A percentile compares a stretch with the other conserved stretches of the same genome.
Conservation (phyloP, 1,284 basidiomycete species). For the Athelia psychrophila region DNA sequence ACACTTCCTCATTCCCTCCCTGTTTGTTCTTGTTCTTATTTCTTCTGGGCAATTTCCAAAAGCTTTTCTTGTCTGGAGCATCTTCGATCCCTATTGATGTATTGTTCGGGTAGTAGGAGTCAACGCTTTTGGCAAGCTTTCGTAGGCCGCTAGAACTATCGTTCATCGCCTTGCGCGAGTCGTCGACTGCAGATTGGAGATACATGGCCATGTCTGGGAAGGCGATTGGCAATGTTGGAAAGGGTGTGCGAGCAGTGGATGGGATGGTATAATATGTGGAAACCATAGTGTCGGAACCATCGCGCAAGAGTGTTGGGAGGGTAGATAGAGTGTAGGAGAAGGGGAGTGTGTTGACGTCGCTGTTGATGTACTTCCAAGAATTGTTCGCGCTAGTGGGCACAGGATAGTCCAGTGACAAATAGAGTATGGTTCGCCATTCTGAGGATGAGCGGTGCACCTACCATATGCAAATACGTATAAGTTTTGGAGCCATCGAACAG, state of each 20-base stretch:
- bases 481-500: neutral
- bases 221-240: constrained; percentile 66
- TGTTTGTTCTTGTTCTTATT: constrained; percentile 55
- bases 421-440: constrained; percentile 71
- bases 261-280: constrained; percentile 73
- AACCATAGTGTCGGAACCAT: constrained; percentile 55
- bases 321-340: constrained; percentile 65
- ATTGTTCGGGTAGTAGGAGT: constrained; percentile 56
- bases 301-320: constrained; percentile 57
- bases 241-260: constrained; percentile 51
- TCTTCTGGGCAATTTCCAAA: constrained; percentile 53
- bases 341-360: constrained; percentile 61
- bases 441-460: constrained; percentile 55
- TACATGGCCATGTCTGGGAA: constrained; percentile 75
- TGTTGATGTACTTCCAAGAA: constrained; percentile 48
- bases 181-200: constrained; percentile 64
- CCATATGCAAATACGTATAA: constrained; percentile 2
- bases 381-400: constrained; percentile 43
- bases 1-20: constrained; percentile 68
- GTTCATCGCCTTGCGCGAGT: constrained; percentile 54
- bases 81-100: constrained; percentile 30
- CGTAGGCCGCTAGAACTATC: constrained; percentile 59
- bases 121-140: constrained; percentile 64
- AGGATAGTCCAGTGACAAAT: constrained; percentile 71
- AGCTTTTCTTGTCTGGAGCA: constrained; percentile 32